Conservation (phyloP, 805 yeast species). For the Hanseniaspora thailandica region DNA sequence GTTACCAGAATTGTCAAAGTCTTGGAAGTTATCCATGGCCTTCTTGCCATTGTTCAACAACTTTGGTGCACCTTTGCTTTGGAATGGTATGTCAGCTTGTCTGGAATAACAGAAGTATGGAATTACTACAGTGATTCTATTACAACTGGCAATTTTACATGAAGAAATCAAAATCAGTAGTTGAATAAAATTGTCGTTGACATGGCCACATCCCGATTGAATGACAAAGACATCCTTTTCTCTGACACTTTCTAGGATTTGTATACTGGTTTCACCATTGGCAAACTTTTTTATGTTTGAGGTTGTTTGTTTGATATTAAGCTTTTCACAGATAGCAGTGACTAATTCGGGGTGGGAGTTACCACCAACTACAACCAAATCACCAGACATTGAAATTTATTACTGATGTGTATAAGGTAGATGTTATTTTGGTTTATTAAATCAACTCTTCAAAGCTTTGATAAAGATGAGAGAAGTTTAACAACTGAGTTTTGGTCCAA, state of each 20-base stretch:
- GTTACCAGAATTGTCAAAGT: slow-evolving; percentile 49
- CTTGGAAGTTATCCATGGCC: slow-evolving; percentile 20
- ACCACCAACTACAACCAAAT: slow-evolving; percentile 82
- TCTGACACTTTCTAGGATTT: slow-evolving; percentile 76
- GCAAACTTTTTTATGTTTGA: slow-evolving; percentile 57
- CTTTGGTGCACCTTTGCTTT: slow-evolving; percentile 60
- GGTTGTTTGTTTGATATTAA: slow-evolving; percentile 62
- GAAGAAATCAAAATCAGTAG: slow-evolving; percentile 77
- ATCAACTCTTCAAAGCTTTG: too few species aligned
- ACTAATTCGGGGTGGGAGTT: slow-evolving; percentile 76
- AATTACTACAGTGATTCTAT: slow-evolving; percentile 76
- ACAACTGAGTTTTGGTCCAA: too few species aligned
- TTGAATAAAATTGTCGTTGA: slow-evolving; percentile 77
- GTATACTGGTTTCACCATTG: slow-evolving; percentile 90
- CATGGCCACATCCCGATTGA: slow-evolving; percentile 77
- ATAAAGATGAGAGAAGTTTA: not conserved
- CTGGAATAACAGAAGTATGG: slow-evolving; percentile 93
- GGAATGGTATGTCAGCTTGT: slow-evolving; percentile 87
- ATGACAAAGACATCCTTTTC: slow-evolving; percentile 91
- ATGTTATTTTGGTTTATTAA: not conserved
- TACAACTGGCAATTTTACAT: slow-evolving; percentile 82
- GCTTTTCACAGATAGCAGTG: slow-evolving; percentile 57
- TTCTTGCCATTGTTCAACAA: slow-evolving; percentile 13
- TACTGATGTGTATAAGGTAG: too few species aligned
- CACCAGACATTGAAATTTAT: slow-evolving; percentile 32